Evolutionary conservation across 2,329 filamentous ascomycete species (phyloP), one percentile per base, ranked within the genome.

Genomic region (Atkinsonella texensis): DNA sequence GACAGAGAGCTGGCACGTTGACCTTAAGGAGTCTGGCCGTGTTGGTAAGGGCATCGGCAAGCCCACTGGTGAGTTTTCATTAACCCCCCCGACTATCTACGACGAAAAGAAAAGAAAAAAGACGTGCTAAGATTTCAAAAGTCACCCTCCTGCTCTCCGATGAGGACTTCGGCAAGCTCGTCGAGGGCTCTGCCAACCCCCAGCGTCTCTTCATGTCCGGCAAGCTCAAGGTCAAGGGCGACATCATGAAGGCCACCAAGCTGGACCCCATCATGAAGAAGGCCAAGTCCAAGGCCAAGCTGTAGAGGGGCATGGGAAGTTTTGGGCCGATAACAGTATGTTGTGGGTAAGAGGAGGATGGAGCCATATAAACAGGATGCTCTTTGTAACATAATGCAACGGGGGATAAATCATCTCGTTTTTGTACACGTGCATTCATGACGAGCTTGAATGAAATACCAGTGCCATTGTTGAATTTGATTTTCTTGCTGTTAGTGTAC

Each of bases 201-300:
- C 93, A 98, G 77, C 83, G 84, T 61, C 74, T 98, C 57, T 96
- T 97, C 74, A 97, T 98, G 91, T 81, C 81, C n/a, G 93, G 93
- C 63, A 96, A 95, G 79, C 77, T 98, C 65, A 98, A 97, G 86
- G 81, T 97, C 67, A 94, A 89, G 81, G 93, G 93, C 57, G 89
- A 97, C 68, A 83, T 97, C 55, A 97, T 97, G 91, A 96, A 96
- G 81, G 87, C 93, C 39, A 96, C 90, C 54, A 95, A 94, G 83
- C 81, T 96, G 71, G 89, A 96, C 72, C 87, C 89, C 41, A 85
- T 97, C 63, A 74, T 95, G 58, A 89, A 89, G 78, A 93, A 89
- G 77, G 86, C 87, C 39, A 85, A 89, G 74, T 76, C 74, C 63
- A 87, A 88, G 77, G 80, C 87, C 60, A 95, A 95, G 80, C 74